These are phyloP conservation scores for Stygiomarasmius scandens DNA, from an alignment of 1,284 basidiomycete genomes.

Conservation along the genomic window DNA sequence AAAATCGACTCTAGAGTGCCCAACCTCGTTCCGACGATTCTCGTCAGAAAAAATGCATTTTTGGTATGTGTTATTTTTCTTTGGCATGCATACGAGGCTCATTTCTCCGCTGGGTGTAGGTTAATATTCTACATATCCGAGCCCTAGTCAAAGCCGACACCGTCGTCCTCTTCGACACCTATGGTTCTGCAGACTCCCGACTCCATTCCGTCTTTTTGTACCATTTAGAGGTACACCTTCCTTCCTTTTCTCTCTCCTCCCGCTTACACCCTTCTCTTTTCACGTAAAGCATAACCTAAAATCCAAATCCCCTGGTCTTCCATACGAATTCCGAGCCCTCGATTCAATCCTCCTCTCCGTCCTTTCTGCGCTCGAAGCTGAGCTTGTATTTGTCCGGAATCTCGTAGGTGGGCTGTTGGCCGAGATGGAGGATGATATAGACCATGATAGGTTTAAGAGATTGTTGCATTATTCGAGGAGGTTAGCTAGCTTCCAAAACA, in stretches of 20 bases:
- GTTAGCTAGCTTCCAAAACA: constrained; percentile 84
- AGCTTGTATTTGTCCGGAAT: constrained; percentile 89
- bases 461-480: constrained; percentile 89
- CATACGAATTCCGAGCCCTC: constrained; percentile 91
- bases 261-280: constrained; percentile 19
- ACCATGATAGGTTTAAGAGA: constrained; percentile 89
- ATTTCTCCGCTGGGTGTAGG: constrained; percentile 40
- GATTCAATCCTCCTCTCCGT: constrained; percentile 91
- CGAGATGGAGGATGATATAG: constrained; percentile 91
- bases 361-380: constrained; percentile 87
- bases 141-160: constrained; percentile 93
- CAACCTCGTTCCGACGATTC: constrained; percentile 93
- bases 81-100: constrained; percentile 12
- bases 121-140: constrained; percentile 94
- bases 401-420: constrained; percentile 87
- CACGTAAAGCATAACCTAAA: constrained; percentile 84
- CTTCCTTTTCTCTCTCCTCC: constrained; percentile 1
- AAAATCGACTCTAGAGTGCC: constrained; percentile 96
- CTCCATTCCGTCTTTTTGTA: constrained; percentile 87
- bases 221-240: constrained; percentile 75
- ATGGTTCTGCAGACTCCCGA: constrained; percentile 82
- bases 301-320: constrained; percentile 62
- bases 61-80: constrained; percentile 54
- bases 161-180: constrained; percentile 91
- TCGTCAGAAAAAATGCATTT: constrained; percentile 87